phyloP scores from a whole-genome alignment of 495 filamentous ascomycete genomes.

The Penicillium riverlandense region DNA sequence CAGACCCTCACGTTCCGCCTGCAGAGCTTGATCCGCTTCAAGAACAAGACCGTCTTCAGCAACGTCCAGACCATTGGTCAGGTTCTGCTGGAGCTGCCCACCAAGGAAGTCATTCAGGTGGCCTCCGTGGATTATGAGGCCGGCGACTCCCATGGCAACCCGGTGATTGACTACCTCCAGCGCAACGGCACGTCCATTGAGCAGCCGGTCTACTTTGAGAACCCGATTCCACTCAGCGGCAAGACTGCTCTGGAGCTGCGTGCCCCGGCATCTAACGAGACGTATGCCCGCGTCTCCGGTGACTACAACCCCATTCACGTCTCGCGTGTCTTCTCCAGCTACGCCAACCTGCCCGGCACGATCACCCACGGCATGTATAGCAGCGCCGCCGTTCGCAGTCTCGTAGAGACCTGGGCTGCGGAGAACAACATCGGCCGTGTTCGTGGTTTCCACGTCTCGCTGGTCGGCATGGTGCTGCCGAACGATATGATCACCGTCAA shows the following conservation, averaged over 20 bases:
- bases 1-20: slow-evolving; percentile 97
- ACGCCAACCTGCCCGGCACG: slow-evolving; percentile 89
- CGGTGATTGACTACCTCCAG: slow-evolving; percentile 92
- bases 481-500: slow-evolving; percentile 92
- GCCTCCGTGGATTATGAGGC: slow-evolving; percentile 92
- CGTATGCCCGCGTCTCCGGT: slow-evolving; percentile 92
- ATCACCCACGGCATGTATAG: slow-evolving; percentile 99
- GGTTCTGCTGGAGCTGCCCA: slow-evolving; percentile 90
- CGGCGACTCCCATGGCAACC: slow-evolving; percentile 85
- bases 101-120: slow-evolving; percentile 94
- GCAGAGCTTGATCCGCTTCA: slow-evolving; percentile 83
- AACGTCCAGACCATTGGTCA: slow-evolving; percentile 88
- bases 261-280: slow-evolving; percentile 95
- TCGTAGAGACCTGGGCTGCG: slow-evolving; percentile 99
- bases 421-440: slow-evolving; percentile 98
- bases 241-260: slow-evolving; percentile 80
- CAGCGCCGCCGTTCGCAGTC: slow-evolving; percentile 89
- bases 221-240: slow-evolving; percentile 89
- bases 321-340: slow-evolving; percentile 89
- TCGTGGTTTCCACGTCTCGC: slow-evolving; percentile 86
- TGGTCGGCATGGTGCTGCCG: slow-evolving; percentile 96
- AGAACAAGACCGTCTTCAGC: slow-evolving; percentile 90
- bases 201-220: slow-evolving; percentile 95
- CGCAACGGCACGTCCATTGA: slow-evolving; percentile 89
- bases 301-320: slow-evolving; percentile 99